Conservation (phyloP, 306 rosid species). For the Fragaria nilgerrensis region DNA sequence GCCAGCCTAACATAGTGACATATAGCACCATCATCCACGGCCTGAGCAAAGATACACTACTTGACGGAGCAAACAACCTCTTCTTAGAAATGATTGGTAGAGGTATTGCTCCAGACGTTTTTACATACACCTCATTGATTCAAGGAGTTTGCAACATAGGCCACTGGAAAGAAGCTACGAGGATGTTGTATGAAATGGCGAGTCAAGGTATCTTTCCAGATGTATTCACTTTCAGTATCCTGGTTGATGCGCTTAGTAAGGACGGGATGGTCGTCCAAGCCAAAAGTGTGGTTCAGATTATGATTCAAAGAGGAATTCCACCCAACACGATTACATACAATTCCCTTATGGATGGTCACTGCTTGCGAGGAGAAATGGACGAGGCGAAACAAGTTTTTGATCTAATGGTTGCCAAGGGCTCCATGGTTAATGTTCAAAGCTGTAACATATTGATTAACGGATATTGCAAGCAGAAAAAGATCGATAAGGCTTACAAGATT, state of each 20-base stretch:
- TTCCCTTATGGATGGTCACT: not conserved
- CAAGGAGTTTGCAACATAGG: not conserved
- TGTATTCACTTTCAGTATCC: not conserved
- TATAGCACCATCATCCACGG: slow-evolving; percentile 33
- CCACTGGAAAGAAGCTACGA: not conserved
- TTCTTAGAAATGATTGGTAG: not conserved
- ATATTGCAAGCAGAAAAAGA: not conserved
- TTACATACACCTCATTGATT: not conserved
- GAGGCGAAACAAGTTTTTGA: not conserved
- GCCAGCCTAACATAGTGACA: slow-evolving; percentile 15
- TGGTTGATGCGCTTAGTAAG: not conserved
- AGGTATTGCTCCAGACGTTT: not conserved
- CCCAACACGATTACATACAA: not conserved
- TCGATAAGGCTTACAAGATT: too few species aligned
- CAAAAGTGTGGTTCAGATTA: too few species aligned
- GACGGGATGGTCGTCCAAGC: not conserved
- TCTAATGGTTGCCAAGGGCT: not conserved
- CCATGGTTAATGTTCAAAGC: not conserved
- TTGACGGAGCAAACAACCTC: slow-evolving; percentile 25
- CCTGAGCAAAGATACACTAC: slow-evolving; percentile 27
- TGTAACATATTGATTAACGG: not conserved
- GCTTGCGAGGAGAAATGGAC: not conserved
- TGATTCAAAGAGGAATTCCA: not conserved
- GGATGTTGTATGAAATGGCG: not conserved
- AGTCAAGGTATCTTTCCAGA: not conserved